Evolutionary conservation across 2,329 filamentous ascomycete species (phyloP).

Genomic region (Paraphaeosphaeria sporulosa): DNA sequence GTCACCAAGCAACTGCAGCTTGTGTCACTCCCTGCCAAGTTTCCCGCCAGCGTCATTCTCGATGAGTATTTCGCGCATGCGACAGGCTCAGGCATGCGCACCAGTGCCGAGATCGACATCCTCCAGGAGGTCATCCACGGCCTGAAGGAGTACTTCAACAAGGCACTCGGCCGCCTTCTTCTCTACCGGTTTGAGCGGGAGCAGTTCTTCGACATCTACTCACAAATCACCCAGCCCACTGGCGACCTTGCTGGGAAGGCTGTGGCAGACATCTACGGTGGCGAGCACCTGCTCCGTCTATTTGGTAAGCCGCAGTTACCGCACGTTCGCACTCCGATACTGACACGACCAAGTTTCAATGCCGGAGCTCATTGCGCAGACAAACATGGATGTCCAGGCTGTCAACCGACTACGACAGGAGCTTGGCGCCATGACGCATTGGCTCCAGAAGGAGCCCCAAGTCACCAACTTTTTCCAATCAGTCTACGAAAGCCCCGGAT

Average conservation of each 20-base stretch:
- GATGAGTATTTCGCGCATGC: conserved; percentile 80
- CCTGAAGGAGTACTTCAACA: conserved; percentile 93
- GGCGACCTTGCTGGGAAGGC: conserved; percentile 73
- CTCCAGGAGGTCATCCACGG: conserved; percentile 89
- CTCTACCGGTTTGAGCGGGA: conserved; percentile 93
- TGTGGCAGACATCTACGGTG: conserved; percentile 85
- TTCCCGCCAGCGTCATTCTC: conserved; percentile 79
- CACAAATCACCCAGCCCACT: conserved; percentile 68
- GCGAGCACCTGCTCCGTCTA: conserved; percentile 87
- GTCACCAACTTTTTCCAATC: conserved; percentile 78
- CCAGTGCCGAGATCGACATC: conserved; percentile 78
- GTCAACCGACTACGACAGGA: conserved; percentile 90
- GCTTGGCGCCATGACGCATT: conserved; percentile 82
- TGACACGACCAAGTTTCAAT: conserved; percentile 72
- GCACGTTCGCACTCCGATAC: background rate
- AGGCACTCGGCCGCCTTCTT: conserved; percentile 83
- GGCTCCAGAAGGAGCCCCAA: conserved; percentile 74
- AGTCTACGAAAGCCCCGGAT: conserved; percentile 75
- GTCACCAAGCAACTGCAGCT: conserved; percentile 94
- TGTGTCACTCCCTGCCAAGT: conserved; percentile 79
- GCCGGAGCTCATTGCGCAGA: conserved; percentile 93
- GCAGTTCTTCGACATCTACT: conserved; percentile 81
- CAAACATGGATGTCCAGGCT: conserved; percentile 95
- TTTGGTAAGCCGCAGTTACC: conserved; percentile 69
- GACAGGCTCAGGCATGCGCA: conserved; percentile 66